phyloP scores from a whole-genome alignment of 2,329 filamentous ascomycete genomes.

The Fusarium chlamydosporum region DNA sequence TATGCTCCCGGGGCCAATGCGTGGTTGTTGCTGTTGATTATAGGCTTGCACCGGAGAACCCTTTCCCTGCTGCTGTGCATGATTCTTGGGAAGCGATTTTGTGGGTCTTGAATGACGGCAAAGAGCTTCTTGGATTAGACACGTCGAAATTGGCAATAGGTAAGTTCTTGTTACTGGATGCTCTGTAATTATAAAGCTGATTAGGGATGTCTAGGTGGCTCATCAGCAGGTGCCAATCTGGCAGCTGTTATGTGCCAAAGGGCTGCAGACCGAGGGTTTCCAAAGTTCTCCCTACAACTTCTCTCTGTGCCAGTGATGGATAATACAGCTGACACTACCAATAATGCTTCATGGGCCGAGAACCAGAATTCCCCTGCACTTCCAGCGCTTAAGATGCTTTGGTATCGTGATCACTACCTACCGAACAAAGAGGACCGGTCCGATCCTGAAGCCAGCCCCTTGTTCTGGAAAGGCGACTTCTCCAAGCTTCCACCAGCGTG shows the following conservation, averaged over 20 bases:
- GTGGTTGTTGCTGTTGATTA: slow-evolving; percentile 28
- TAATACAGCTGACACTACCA: slow-evolving; percentile 8
- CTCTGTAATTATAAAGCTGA: background rate
- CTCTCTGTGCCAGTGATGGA: slow-evolving; percentile 26
- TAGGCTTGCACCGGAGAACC: slow-evolving; percentile 5
- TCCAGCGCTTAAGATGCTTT: slow-evolving; percentile 20
- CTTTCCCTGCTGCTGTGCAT: slow-evolving; percentile 18
- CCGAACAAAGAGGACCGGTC: slow-evolving; percentile 3
- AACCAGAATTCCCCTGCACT: slow-evolving; percentile 2
- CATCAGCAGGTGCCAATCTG: slow-evolving; percentile 22
- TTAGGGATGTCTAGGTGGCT: background rate
- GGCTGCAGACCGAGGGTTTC: slow-evolving; percentile 6
- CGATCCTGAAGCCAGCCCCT: background rate
- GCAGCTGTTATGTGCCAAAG: slow-evolving; percentile 30
- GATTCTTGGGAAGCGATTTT: slow-evolving; percentile 29
- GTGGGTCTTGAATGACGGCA: background rate
- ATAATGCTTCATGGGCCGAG: slow-evolving; percentile 19
- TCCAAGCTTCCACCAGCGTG: slow-evolving; percentile 17
- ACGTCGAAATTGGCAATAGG: background rate
- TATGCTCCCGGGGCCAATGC: background rate
- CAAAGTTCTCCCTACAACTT: slow-evolving; percentile 15
- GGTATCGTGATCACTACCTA: slow-evolving; percentile 21
- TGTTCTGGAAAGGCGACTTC: slow-evolving; percentile 19
- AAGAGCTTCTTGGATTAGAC: background rate
- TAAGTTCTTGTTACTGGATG: background rate